Conservation (phyloP, 1,284 basidiomycete species). For the Trametes versicolor region DNA sequence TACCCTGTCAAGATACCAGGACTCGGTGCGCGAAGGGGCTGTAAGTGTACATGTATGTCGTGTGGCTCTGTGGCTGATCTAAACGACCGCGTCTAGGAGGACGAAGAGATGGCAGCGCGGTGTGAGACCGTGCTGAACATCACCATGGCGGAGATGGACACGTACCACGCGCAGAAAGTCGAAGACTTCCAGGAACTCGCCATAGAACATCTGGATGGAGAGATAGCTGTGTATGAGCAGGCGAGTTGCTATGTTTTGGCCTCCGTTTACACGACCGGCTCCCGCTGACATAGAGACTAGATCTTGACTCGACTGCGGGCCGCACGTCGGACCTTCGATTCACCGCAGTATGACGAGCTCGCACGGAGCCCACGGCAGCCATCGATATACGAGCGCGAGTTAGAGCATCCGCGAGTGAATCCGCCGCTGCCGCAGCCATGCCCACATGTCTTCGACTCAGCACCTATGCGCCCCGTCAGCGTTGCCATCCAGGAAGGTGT, state of each 20-base stretch:
- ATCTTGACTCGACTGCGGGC: slow-evolving; percentile 63
- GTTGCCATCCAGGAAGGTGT: slow-evolving; percentile 77
- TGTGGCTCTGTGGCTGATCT: background rate
- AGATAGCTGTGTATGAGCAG: slow-evolving; percentile 80
- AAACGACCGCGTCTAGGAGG: slow-evolving; percentile 49
- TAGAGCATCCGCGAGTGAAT: slow-evolving; percentile 62
- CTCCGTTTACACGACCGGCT: too few species aligned
- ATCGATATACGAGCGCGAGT: slow-evolving; percentile 79
- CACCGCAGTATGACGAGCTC: slow-evolving; percentile 56
- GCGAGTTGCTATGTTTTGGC: slow-evolving; percentile 42
- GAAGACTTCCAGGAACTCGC: slow-evolving; percentile 72
- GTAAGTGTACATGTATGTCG: slow-evolving; percentile 44
- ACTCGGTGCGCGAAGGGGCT: slow-evolving; percentile 52
- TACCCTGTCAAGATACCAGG: slow-evolving; percentile 70
- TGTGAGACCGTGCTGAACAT: slow-evolving; percentile 91
- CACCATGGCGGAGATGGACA: slow-evolving; percentile 89
- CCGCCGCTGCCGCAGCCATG: slow-evolving; percentile 71
- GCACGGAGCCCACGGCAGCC: slow-evolving; percentile 61
- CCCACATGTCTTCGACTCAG: slow-evolving; percentile 79
- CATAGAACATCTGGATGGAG: slow-evolving; percentile 78
- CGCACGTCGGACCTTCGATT: slow-evolving; percentile 63
- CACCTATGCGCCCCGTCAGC: slow-evolving; percentile 79
- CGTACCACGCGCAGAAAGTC: slow-evolving; percentile 76
- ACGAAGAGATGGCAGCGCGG: slow-evolving; percentile 73
- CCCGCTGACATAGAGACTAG: slow-evolving; percentile 41